Base-by-base conservation (phyloP, 768 basidiomycete genomes). In the Tulasnella sp. region DNA sequence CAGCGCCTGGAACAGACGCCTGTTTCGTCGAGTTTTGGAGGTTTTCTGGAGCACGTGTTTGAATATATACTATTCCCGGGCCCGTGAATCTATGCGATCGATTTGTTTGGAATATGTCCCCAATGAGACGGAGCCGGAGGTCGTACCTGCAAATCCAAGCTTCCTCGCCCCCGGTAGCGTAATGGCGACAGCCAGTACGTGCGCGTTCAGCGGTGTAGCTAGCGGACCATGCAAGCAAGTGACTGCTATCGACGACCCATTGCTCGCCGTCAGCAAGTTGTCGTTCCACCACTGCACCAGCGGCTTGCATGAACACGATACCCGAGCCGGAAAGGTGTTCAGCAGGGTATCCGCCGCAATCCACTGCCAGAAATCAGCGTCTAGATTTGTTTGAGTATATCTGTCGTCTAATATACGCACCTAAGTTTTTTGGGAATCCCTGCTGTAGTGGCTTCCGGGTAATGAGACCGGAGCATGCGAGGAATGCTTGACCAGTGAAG, bases 181-280 rank as follows among this genome's bases (percentile, higher is more conserved):
- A 80, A 36, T 79, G 47, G 65, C 80, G 63, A n/a, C 79, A 77
- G 22, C 79, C 79, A 0, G 78, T 78, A 47, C 77, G 74, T 35
- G 80, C 76, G 32, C 77, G 78, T 75, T 81, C 79, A 32, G 80
- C 76, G 41, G 75, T 77, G 76, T 81, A 81, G 42, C 77, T 74
- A 5, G 78, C 77, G 40, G 78, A 78, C 80, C 80, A 81, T 11
- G 80, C 80, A 34, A 81, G 79, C 39, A 80, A 78, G 52, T 81
- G 80, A 17, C 80, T 77, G 74, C 79, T 79, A 71, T 80, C 79
- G 19, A 81, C 80, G 44, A 81, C 77, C 78, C 77, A 80, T 59
- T 81, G 77, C 66, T 81, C 79, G 26, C 78, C 78, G 1, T 74
- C 75, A 32, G 74, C 75, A 17, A 81, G 75, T 19, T 77, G 74